Percentiles rank a stretch among this genome's conserved stretches.
Evolutionary conservation across 2,329 filamentous ascomycete species (phyloP).

Genomic region (Fusarium odoratissimum): DNA sequence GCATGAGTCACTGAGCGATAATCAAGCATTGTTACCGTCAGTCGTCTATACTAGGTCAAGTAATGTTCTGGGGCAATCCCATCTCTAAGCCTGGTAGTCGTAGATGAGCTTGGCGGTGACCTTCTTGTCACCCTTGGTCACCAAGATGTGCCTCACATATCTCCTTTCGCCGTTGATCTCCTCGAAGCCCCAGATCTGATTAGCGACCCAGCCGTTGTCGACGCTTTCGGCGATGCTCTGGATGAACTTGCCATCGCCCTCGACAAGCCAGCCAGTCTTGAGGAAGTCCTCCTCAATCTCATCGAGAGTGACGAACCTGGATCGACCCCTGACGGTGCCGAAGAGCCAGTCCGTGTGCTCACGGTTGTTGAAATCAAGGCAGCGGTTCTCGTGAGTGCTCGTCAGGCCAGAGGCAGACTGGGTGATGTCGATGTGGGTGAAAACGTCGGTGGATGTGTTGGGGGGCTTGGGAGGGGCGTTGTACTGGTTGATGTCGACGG

Average conservation of each 20-base stretch:
- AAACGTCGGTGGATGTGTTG: slow-evolving; percentile 51
- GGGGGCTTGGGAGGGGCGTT: slow-evolving; percentile 56
- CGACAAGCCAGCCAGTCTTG: slow-evolving; percentile 69
- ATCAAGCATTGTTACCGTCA: not conserved
- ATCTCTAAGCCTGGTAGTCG: slow-evolving; percentile 55
- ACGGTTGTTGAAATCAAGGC: slow-evolving; percentile 63
- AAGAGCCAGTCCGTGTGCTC: slow-evolving; percentile 84
- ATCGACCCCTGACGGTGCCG: slow-evolving; percentile 73
- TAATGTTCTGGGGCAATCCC: not conserved
- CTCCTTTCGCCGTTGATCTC: slow-evolving; percentile 62
- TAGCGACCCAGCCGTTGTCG: slow-evolving; percentile 65
- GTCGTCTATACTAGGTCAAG: not conserved
- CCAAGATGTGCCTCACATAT: slow-evolving; percentile 64
- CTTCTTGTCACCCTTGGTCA: slow-evolving; percentile 62
- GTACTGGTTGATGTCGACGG: slow-evolving; percentile 71
- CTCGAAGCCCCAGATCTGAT: slow-evolving; percentile 72
- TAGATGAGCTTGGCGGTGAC: slow-evolving; percentile 67
- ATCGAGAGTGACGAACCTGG: slow-evolving; percentile 60
- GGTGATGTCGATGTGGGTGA: slow-evolving; percentile 75
- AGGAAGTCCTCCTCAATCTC: slow-evolving; percentile 68
- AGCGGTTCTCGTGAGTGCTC: slow-evolving; percentile 69
- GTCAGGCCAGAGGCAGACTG: slow-evolving; percentile 80
- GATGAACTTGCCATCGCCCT: slow-evolving; percentile 70
- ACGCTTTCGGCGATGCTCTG: slow-evolving; percentile 70
- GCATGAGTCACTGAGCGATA: not conserved